Conservation (phyloP, 495 filamentous ascomycete species). For the Podospora bellae-mahoneyi region DNA sequence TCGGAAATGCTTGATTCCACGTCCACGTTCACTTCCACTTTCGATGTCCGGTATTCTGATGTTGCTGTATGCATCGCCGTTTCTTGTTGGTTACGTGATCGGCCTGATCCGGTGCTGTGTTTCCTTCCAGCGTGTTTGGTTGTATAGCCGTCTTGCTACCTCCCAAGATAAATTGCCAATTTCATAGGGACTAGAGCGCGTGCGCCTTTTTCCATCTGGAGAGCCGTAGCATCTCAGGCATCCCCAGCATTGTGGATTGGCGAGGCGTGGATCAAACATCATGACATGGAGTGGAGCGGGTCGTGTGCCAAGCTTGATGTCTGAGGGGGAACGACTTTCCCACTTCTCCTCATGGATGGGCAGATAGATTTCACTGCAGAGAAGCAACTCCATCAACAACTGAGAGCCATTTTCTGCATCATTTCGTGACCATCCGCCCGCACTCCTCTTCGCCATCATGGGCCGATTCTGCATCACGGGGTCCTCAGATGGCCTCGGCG, state of each 20-base stretch:
- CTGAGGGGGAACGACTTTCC: not conserved
- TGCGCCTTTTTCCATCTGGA: no score
- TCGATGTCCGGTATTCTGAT: not conserved
- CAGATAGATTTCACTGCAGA: not conserved
- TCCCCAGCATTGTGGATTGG: not conserved
- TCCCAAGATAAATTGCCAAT: not conserved
- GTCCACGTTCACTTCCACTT: not conserved
- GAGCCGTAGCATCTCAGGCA: not conserved
- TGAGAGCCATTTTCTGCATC: not conserved
- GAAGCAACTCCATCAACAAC: not conserved
- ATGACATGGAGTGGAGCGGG: constrained; percentile 8
- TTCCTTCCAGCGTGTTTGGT: not conserved
- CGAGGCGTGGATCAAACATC: not conserved
- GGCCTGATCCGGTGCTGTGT: not conserved
- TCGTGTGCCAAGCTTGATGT: not conserved
- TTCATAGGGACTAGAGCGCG: not conserved
- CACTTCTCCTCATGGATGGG: not conserved
- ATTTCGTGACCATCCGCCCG: not conserved
- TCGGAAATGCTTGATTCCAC: not conserved
- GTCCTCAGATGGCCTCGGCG: constrained; percentile 50
- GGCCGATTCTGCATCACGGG: constrained; percentile 56
- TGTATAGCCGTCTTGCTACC: not conserved
- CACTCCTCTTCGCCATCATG: constrained; percentile 31
- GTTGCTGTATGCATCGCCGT: no score
- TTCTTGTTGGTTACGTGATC: not conserved